Conservation (phyloP, 305 asterid species). For the Rubia tinctorum region DNA sequence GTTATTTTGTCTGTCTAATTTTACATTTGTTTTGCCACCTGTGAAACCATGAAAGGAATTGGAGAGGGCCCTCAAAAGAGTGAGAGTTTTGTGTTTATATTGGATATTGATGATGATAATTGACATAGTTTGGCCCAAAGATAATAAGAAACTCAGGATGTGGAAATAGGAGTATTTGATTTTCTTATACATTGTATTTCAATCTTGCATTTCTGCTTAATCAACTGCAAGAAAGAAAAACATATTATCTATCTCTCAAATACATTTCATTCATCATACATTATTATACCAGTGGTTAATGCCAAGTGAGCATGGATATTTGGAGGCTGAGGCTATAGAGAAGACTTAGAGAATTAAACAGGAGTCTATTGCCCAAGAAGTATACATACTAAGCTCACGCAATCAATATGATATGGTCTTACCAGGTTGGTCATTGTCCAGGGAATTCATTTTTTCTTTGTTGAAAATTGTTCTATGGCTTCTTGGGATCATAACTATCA, state of each 20-base stretch:
- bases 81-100: background rate
- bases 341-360: slow-evolving; percentile 85
- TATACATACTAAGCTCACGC: slow-evolving; percentile 67
- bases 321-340: slow-evolving; percentile 85
- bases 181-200: background rate
- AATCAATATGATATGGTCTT: slow-evolving; percentile 82
- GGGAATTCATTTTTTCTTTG: background rate
- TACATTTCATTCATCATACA: slow-evolving; percentile 7
- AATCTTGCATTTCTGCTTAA: background rate
- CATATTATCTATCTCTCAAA: background rate
- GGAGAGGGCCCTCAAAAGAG: too few relatives aligned
- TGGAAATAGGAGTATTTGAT: background rate
- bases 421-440: slow-evolving; percentile 58
- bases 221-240: background rate
- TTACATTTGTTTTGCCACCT: background rate
- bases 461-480: background rate
- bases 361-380: slow-evolving; percentile 67
- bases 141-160: background rate
- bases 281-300: slow-evolving; percentile 61
- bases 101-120: background rate
- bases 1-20: too few relatives aligned
- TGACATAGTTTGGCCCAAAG: background rate
- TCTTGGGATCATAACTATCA: background rate
- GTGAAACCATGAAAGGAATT: background rate
- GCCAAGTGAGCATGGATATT: slow-evolving; percentile 79